Conservation (phyloP, 2,329 filamentous ascomycete species). For the Lasiodiplodia citricola region DNA sequence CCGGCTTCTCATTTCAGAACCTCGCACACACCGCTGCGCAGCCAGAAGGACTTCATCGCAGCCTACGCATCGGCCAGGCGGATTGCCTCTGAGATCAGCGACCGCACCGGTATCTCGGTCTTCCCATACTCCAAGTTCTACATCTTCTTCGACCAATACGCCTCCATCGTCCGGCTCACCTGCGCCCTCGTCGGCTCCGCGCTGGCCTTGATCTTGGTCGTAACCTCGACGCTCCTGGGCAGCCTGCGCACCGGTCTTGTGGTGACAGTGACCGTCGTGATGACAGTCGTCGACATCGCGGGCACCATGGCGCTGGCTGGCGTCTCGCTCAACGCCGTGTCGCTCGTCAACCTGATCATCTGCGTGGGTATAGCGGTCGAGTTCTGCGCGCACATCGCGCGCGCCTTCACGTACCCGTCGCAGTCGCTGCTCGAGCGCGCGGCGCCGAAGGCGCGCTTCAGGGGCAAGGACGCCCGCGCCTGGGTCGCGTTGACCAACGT, state of each 20-base stretch:
- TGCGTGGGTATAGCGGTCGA: slow-evolving; percentile 96
- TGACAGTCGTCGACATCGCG: slow-evolving; percentile 94
- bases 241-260: slow-evolving; percentile 81
- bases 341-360: slow-evolving; percentile 94
- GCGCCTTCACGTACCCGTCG: slow-evolving; percentile 94
- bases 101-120: slow-evolving; percentile 75
- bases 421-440: slow-evolving; percentile 80
- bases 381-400: slow-evolving; percentile 95
- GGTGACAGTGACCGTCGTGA: slow-evolving; percentile 84
- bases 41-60: slow-evolving; percentile 89
- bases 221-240: slow-evolving; percentile 81
- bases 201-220: slow-evolving; percentile 80
- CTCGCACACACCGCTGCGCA: slow-evolving; percentile 82
- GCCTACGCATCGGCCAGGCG: slow-evolving; percentile 89
- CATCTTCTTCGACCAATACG: slow-evolving; percentile 98
- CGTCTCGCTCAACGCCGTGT: slow-evolving; percentile 93
- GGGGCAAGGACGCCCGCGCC: slow-evolving; percentile 80
- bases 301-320: slow-evolving; percentile 89
- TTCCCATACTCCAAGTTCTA: slow-evolving; percentile 99
- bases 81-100: slow-evolving; percentile 77
- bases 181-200: slow-evolving; percentile 80
- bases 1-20: slow-evolving; percentile 91
- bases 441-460: slow-evolving; percentile 73
- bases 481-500: slow-evolving; percentile 96
- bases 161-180: slow-evolving; percentile 80